phyloP scores from a whole-genome alignment of 2,329 filamentous ascomycete species.

The Trichoderma semiorbis region DNA sequence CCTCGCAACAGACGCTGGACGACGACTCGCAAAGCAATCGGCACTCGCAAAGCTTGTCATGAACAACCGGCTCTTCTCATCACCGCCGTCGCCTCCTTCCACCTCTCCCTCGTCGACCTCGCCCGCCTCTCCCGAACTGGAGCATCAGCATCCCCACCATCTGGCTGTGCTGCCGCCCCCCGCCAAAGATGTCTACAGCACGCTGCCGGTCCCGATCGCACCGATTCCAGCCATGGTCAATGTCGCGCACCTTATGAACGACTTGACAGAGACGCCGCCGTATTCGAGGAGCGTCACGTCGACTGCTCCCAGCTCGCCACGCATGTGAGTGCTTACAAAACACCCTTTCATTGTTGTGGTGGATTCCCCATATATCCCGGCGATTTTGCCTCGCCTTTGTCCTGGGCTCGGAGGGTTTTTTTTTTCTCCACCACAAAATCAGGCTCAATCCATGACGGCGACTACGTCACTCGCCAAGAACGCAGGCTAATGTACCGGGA shows the following conservation, averaged over 20 bases:
- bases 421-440: not conserved
- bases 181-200: constrained; percentile 29
- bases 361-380: not conserved
- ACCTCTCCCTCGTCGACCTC: constrained; percentile 28
- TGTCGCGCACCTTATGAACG: constrained; percentile 42
- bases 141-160: constrained; percentile 33
- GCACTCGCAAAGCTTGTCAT: constrained; percentile 45
- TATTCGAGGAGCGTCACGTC: constrained; percentile 56
- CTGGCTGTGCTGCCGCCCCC: constrained; percentile 35
- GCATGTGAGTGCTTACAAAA: constrained; percentile 46
- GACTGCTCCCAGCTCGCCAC: constrained; percentile 56
- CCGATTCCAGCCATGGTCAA: constrained; percentile 38
- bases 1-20: constrained; percentile 29
- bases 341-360: not conserved
- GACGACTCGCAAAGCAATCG: constrained; percentile 40
- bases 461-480: not conserved
- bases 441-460: not conserved
- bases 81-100: constrained; percentile 30
- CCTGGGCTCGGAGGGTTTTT: not conserved
- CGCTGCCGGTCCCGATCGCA: constrained; percentile 25
- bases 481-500: not conserved
- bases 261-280: constrained; percentile 51
- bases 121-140: constrained; percentile 30
- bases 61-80: constrained; percentile 39
- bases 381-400: not conserved